These are phyloP conservation scores for Populus hybrid DNA, from an alignment of 441 rosid genomes.

Conservation along the genomic window DNA sequence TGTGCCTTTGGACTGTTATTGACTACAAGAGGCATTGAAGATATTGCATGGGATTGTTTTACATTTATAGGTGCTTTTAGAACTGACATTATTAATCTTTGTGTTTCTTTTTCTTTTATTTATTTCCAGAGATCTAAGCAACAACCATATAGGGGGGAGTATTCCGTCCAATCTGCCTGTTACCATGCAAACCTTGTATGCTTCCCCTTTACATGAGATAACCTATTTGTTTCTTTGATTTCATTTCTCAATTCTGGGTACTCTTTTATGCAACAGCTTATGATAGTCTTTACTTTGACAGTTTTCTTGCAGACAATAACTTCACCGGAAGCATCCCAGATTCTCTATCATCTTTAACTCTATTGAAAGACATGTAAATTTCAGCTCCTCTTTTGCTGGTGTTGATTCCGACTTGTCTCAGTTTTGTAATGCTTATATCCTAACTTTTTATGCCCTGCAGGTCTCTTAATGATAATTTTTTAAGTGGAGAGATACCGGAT, in stretches of 20 bases:
- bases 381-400: conserved; percentile 7
- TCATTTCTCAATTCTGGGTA: background rate
- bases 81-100: conserved; percentile 17
- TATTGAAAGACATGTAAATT: conserved; percentile 62
- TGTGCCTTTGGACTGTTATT: background rate
- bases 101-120: conserved; percentile 8
- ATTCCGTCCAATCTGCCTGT: conserved; percentile 79
- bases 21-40: background rate
- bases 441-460: conserved; percentile 37
- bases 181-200: conserved; percentile 76
- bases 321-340: conserved; percentile 88
- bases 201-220: conserved; percentile 3
- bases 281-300: conserved; percentile 50
- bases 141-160: conserved; percentile 75
- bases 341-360: conserved; percentile 57
- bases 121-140: conserved; percentile 79
- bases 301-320: conserved; percentile 83
- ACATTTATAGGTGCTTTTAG: background rate
- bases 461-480: conserved; percentile 68
- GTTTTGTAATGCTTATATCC: background rate
- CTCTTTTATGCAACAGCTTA: conserved; percentile 22
- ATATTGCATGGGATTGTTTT: background rate
- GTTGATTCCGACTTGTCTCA: conserved; percentile 12
- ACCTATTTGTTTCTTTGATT: background rate
- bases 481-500: conserved; percentile 88